phyloP scores from a whole-genome alignment of 2,329 filamentous ascomycete species.

The Alternaria angustiovoidea region DNA sequence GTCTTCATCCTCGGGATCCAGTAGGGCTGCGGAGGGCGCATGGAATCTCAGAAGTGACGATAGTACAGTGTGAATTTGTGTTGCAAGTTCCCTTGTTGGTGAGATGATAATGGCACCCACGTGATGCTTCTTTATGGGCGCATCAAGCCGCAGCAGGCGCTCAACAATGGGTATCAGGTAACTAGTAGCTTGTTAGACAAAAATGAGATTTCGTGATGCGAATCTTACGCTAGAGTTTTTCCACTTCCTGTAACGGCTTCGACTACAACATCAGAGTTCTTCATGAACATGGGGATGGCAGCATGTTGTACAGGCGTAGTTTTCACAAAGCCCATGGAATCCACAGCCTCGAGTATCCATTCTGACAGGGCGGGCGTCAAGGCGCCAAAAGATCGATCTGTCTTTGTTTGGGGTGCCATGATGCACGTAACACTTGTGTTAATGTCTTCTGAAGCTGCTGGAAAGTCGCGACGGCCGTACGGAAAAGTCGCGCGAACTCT shows the following conservation, averaged over 20 bases:
- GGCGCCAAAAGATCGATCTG: slow-evolving; percentile 69
- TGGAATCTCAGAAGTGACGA: slow-evolving; percentile 83
- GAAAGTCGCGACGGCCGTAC: slow-evolving; percentile 6
- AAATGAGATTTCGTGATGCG: background rate
- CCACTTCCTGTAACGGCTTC: slow-evolving; percentile 64
- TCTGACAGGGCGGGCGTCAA: slow-evolving; percentile 74
- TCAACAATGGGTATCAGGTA: slow-evolving; percentile 87
- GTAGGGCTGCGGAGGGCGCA: slow-evolving; percentile 73
- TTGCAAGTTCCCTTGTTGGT: slow-evolving; percentile 89
- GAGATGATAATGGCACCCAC: slow-evolving; percentile 91
- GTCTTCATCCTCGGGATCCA: slow-evolving; percentile 62
- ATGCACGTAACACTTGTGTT: background rate
- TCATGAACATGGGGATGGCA: slow-evolving; percentile 85
- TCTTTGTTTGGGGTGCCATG: slow-evolving; percentile 47
- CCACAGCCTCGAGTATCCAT: slow-evolving; percentile 87
- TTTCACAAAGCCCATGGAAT: slow-evolving; percentile 82
- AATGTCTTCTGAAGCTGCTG: slow-evolving; percentile 5
- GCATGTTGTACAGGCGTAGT: slow-evolving; percentile 97
- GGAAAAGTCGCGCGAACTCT: slow-evolving; percentile 19
- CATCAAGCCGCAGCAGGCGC: slow-evolving; percentile 79
- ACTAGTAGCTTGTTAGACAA: slow-evolving; percentile 15
- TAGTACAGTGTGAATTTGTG: slow-evolving; percentile 87
- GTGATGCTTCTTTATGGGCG: slow-evolving; percentile 87
- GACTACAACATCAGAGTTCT: slow-evolving; percentile 90
- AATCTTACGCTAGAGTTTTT: slow-evolving; percentile 43